These are phyloP conservation scores for Pulveroboletus sp. DNA, from an alignment of 768 basidiomycete genomes.

Conservation along the genomic window DNA sequence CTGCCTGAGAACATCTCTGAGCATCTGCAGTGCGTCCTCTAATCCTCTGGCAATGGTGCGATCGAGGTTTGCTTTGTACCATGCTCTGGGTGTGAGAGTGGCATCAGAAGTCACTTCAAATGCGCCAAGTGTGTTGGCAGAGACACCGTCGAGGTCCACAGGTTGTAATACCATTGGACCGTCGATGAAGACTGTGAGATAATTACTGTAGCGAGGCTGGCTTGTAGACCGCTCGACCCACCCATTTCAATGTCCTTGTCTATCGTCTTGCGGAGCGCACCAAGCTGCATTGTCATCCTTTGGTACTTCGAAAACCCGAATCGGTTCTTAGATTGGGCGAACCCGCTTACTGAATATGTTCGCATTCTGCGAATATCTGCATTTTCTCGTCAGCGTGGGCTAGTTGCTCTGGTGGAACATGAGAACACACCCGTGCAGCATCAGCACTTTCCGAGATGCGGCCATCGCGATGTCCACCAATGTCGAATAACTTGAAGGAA, in stretches of 20 bases:
- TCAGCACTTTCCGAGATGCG: constrained; percentile 36
- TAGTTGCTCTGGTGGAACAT: not conserved
- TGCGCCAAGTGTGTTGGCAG: constrained; percentile 35
- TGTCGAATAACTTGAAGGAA: not conserved
- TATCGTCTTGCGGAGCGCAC: constrained; percentile 68
- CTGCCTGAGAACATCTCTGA: constrained; percentile 55
- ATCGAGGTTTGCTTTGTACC: constrained; percentile 62
- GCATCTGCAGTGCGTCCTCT: constrained; percentile 48
- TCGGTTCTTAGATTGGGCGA: constrained; percentile 19
- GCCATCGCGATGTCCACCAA: constrained; percentile 13
- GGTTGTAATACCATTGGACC: constrained; percentile 66
- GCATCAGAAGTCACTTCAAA: constrained; percentile 45
- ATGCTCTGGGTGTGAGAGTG: constrained; percentile 55
- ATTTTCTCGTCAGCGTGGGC: constrained; percentile 1
- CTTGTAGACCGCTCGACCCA: constrained; percentile 21
- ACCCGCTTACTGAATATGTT: constrained; percentile 70
- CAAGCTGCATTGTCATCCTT: constrained; percentile 43
- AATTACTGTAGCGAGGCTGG: not conserved
- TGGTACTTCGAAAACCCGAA: not conserved
- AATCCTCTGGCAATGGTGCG: constrained; percentile 52
- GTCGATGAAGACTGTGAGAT: constrained; percentile 61
- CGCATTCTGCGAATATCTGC: constrained; percentile 71
- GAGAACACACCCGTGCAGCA: constrained; percentile 42
- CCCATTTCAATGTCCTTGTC: constrained; percentile 65
- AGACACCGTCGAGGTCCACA: constrained; percentile 47